These are phyloP conservation scores for Neurospora sp. DNA, from an alignment of 495 filamentous ascomycete species.

Conservation along the genomic window DNA sequence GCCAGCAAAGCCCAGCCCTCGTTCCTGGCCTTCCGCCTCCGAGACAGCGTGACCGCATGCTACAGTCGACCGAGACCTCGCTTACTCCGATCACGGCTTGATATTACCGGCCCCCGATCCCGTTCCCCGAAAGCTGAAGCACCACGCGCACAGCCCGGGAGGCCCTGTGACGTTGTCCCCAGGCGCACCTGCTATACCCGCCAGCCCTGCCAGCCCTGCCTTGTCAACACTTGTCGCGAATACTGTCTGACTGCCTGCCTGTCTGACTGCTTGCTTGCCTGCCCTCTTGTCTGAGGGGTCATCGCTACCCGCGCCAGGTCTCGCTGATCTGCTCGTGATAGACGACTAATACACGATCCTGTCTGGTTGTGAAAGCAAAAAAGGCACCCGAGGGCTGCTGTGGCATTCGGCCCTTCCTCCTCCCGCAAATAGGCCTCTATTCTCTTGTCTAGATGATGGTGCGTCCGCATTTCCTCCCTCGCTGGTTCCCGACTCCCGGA, in stretches of 20 bases:
- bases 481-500: background rate
- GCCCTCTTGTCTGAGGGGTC: background rate
- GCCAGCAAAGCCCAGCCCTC: background rate
- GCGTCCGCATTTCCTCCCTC: slow-evolving; percentile 9
- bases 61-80: background rate
- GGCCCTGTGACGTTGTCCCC: background rate
- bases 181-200: background rate
- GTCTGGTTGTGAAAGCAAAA: slow-evolving; percentile 4
- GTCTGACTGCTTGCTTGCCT: background rate
- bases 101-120: background rate
- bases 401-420: slow-evolving; percentile 24
- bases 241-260: background rate
- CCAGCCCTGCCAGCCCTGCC: background rate
- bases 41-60: background rate
- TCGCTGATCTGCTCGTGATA: slow-evolving; percentile 27
- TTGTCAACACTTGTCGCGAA: background rate
- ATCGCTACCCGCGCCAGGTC: background rate
- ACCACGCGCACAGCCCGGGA: background rate
- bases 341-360: slow-evolving; percentile 14
- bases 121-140: background rate
- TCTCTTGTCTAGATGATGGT: slow-evolving; percentile 26
- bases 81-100: background rate
- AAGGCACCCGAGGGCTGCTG: slow-evolving; percentile 16
- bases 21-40: background rate
- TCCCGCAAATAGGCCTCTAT: background rate